A percentile compares a stretch with the other conserved stretches of the same genome.
Evolutionary conservation across 2,329 filamentous ascomycete genomes (phyloP).

Genomic region (Nakataea oryzae): DNA sequence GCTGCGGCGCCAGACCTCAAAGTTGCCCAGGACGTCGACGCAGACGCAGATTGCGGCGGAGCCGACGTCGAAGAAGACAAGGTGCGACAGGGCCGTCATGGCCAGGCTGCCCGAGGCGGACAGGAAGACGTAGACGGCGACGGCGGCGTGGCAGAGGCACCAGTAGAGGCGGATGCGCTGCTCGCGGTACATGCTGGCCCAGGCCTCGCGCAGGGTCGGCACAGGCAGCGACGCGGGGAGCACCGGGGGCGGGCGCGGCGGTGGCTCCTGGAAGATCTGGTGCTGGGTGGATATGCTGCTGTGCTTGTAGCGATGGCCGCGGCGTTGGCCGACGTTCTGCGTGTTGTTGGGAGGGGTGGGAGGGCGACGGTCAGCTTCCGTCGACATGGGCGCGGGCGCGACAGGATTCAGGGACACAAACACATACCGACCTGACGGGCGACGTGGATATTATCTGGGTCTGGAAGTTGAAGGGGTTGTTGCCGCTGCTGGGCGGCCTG

Average conservation of each 20-base stretch:
- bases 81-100: conserved; percentile 82
- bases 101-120: conserved; percentile 77
- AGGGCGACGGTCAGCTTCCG: not conserved
- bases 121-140: conserved; percentile 79
- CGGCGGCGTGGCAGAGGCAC: conserved; percentile 78
- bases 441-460: conserved; percentile 66
- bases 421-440: conserved; percentile 65
- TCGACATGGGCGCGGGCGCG: not conserved
- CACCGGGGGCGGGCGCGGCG: conserved; percentile 72
- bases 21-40: conserved; percentile 90
- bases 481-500: conserved; percentile 17
- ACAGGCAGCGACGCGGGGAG: conserved; percentile 87
- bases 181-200: conserved; percentile 79
- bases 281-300: conserved; percentile 81
- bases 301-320: conserved; percentile 96
- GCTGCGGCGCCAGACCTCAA: conserved; percentile 92
- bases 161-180: conserved; percentile 77
- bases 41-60: conserved; percentile 84
- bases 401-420: not conserved
- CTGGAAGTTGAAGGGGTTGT: conserved; percentile 88
- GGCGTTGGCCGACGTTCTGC: conserved; percentile 80
- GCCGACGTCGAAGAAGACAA: conserved; percentile 91
- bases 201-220: conserved; percentile 79
- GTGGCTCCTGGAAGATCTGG: conserved; percentile 91
- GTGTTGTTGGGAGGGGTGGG: not conserved